Evolutionary conservation across 345 rosid species (phyloP).

Genomic region (Trapa incisa): DNA sequence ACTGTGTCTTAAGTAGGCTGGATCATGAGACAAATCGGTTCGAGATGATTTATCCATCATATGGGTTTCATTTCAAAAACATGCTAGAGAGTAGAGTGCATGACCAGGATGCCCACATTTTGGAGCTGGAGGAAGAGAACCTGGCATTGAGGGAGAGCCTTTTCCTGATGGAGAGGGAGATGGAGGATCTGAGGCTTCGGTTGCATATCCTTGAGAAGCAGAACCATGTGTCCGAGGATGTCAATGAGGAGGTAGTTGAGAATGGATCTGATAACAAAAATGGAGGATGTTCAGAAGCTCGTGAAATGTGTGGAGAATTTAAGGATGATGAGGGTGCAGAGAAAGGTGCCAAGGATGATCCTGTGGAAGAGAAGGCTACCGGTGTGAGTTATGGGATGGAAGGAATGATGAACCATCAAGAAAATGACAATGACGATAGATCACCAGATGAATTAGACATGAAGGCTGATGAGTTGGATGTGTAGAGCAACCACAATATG

Average conservation of each 20-base stretch:
- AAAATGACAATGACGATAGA: neutral
- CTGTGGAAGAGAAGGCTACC: slow-evolving; percentile 1
- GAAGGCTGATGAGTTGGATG: neutral
- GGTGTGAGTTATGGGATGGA: neutral
- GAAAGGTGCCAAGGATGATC: slow-evolving; percentile 3
- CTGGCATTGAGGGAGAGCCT: slow-evolving; percentile 77
- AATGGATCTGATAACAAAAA: slow-evolving; percentile 58
- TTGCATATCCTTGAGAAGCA: slow-evolving; percentile 75
- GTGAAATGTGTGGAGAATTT: slow-evolving; percentile 9
- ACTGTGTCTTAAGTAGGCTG: slow-evolving; percentile 73
- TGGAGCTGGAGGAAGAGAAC: slow-evolving; percentile 86
- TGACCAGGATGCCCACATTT: slow-evolving; percentile 92
- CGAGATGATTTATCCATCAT: slow-evolving; percentile 86
- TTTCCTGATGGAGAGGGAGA: slow-evolving; percentile 84
- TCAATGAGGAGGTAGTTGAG: slow-evolving; percentile 49
- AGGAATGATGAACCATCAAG: neutral
- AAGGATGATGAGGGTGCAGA: slow-evolving; percentile 7
- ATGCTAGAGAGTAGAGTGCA: slow-evolving; percentile 85
- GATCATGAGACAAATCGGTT: slow-evolving; percentile 96
- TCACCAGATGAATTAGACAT: neutral
- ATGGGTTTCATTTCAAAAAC: slow-evolving; percentile 47
- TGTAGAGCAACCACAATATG: neutral
- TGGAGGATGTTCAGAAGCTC: slow-evolving; percentile 45
- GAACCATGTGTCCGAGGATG: slow-evolving; percentile 42
- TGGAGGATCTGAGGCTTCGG: slow-evolving; percentile 79